Conservation (phyloP, 495 filamentous ascomycete species). For the Astrothelium macrocarpum region DNA sequence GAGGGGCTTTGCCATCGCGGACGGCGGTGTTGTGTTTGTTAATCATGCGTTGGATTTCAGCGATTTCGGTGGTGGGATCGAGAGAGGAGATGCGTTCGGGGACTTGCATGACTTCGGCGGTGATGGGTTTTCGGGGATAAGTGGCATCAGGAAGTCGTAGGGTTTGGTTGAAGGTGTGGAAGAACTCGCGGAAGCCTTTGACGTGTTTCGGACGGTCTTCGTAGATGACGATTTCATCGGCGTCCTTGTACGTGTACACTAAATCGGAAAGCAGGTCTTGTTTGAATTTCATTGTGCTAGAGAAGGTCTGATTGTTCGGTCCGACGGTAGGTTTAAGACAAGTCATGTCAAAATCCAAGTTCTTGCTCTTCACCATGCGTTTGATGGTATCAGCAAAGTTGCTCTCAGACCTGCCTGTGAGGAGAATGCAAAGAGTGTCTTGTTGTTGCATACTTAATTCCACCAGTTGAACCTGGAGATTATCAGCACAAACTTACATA, state of each 20-base stretch:
- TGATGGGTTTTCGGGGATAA: conserved; percentile 49
- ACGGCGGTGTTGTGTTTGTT: conserved; percentile 66
- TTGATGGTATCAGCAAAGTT: conserved; percentile 72
- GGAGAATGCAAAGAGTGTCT: conserved; percentile 73
- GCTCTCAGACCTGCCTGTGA: conserved; percentile 77
- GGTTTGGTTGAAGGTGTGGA: conserved; percentile 58
- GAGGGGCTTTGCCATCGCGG: conserved; percentile 32
- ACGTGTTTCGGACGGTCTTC: conserved; percentile 59
- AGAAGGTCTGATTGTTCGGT: conserved; percentile 64
- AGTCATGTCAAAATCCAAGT: conserved; percentile 80
- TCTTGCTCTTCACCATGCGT: conserved; percentile 68
- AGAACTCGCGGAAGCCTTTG: conserved; percentile 72
- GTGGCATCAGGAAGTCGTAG: conserved; percentile 30
- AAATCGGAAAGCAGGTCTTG: conserved; percentile 68
- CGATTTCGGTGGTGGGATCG: conserved; percentile 74
- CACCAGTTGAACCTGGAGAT: conserved; percentile 58
- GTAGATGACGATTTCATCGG: conserved; percentile 69
- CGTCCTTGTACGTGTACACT: conserved; percentile 71
- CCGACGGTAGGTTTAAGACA: conserved; percentile 77
- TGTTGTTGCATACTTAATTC: conserved; percentile 75
- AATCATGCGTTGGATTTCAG: conserved; percentile 80
- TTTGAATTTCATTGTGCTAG: conserved; percentile 80
- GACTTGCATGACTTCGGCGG: conserved; percentile 78
- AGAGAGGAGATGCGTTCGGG: conserved; percentile 63
- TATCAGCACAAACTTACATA: not conserved